Conservation (phyloP, 2,329 filamentous ascomycete species). For the Helminthosporium solani region DNA sequence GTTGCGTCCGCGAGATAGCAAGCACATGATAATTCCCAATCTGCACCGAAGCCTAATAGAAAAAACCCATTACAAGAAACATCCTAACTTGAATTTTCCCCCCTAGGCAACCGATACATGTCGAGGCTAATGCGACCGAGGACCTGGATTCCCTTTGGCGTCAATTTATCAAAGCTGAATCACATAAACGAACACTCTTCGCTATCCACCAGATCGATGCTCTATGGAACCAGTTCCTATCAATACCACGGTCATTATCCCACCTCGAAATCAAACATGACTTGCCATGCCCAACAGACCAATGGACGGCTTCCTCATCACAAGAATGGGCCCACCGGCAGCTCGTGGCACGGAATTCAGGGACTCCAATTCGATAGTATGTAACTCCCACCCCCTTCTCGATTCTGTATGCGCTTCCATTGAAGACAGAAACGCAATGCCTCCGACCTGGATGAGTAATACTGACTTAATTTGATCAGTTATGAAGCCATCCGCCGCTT, state of each 20-base stretch:
- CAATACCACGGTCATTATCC: constrained; percentile 23
- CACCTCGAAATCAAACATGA: constrained; percentile 26
- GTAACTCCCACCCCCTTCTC: too few species aligned
- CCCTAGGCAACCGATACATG: constrained; percentile 12
- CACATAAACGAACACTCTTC: constrained; percentile 19
- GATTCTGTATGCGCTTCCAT: too few species aligned
- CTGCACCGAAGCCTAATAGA: too few species aligned
- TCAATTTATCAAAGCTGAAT: constrained; percentile 14
- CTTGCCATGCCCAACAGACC: constrained; percentile 20
- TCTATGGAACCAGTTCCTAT: constrained; percentile 26
- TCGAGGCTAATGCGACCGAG: constrained; percentile 9
- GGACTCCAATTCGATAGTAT: constrained; percentile 14
- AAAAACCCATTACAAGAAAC: too few species aligned
- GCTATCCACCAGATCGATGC: constrained; percentile 23
- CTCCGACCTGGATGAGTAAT: too few species aligned
- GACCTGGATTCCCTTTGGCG: constrained; percentile 19
- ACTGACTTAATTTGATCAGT: too few species aligned
- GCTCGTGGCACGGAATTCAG: constrained; percentile 8
- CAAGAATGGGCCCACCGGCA: constrained; percentile 19
- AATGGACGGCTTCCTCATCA: constrained; percentile 18
- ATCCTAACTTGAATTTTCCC: too few species aligned
- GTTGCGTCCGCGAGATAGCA: too few species aligned
- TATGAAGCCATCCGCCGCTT: constrained; percentile 18
- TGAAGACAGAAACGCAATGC: too few species aligned
- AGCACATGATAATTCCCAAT: too few species aligned